These are phyloP conservation scores for Helicocarpus griseus DNA, from an alignment of 2,329 filamentous ascomycete species.

Conservation along the genomic window DNA sequence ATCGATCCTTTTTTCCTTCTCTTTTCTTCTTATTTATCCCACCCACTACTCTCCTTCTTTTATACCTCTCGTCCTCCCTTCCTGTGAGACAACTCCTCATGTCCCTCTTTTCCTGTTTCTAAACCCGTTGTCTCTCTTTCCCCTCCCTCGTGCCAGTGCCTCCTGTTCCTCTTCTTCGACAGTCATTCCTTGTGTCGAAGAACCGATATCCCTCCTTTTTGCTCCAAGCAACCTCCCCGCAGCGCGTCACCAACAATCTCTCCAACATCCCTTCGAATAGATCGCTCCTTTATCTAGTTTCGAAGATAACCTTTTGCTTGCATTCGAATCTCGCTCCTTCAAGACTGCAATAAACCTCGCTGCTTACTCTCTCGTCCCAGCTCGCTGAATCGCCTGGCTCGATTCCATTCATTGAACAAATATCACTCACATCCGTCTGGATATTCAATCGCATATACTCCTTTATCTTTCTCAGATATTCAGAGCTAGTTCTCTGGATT, in stretches of 20 bases:
- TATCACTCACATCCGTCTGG: background rate
- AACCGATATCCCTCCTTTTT: background rate
- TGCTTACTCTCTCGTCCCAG: too few relatives aligned
- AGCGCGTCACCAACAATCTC: background rate
- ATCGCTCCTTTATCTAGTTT: background rate
- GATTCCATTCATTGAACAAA: constrained; percentile 7
- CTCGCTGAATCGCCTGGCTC: constrained; percentile 7
- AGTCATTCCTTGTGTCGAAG: background rate
- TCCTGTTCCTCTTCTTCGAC: background rate
- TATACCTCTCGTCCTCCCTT: too few relatives aligned
- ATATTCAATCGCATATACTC: background rate
- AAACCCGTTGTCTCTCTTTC: too few relatives aligned
- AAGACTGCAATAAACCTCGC: background rate
- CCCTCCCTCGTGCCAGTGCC: too few relatives aligned
- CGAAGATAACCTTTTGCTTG: background rate
- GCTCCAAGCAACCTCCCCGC: background rate
- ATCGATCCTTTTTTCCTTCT: background rate
- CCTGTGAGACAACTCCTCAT: background rate
- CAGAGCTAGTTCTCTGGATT: constrained; percentile 5
- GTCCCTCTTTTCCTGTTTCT: too few relatives aligned
- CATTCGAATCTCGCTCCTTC: background rate
- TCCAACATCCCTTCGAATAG: background rate
- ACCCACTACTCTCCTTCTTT: background rate
- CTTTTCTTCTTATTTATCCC: background rate
- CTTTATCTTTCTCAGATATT: background rate